Conservation (phyloP, 2,329 filamentous ascomycete species). For the Aspergillus sp. region DNA sequence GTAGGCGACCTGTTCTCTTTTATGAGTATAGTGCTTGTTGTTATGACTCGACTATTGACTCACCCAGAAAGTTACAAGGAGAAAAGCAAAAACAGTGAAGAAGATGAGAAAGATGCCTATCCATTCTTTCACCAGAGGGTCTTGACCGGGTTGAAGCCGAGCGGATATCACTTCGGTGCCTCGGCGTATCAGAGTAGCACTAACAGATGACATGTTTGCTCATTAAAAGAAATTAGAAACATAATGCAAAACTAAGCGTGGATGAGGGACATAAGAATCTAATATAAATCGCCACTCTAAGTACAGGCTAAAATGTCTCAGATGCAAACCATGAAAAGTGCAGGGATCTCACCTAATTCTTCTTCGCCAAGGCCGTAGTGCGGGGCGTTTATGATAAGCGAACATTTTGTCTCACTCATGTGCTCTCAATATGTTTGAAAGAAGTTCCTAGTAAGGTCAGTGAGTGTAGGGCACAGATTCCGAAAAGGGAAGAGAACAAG, state of each 20-base stretch:
- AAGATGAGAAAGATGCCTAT: not conserved
- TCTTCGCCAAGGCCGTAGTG: not conserved
- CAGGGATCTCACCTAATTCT: not conserved
- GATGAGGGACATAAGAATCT: not conserved
- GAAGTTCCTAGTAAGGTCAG: too few species aligned
- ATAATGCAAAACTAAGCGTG: not conserved
- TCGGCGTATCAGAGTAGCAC: not conserved
- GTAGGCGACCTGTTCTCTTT: conserved; percentile 50
- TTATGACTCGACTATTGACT: not conserved
- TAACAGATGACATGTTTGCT: not conserved
- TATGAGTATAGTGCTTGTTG: not conserved
- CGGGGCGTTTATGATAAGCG: not conserved
- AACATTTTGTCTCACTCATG: not conserved
- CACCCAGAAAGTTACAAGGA: not conserved
- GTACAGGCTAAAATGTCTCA: not conserved
- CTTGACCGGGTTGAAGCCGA: not conserved
- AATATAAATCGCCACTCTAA: not conserved
- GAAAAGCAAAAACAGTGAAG: not conserved
- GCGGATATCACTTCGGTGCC: not conserved
- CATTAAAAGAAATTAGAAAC: not conserved
- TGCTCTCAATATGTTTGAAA: too few species aligned
- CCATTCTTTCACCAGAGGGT: not conserved
- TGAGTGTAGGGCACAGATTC: too few species aligned
- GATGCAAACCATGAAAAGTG: not conserved
- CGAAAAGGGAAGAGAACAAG: too few species aligned